Base-by-base conservation (phyloP, 192 early-diverging fungal species). In the Coemansia sp. region DNA sequence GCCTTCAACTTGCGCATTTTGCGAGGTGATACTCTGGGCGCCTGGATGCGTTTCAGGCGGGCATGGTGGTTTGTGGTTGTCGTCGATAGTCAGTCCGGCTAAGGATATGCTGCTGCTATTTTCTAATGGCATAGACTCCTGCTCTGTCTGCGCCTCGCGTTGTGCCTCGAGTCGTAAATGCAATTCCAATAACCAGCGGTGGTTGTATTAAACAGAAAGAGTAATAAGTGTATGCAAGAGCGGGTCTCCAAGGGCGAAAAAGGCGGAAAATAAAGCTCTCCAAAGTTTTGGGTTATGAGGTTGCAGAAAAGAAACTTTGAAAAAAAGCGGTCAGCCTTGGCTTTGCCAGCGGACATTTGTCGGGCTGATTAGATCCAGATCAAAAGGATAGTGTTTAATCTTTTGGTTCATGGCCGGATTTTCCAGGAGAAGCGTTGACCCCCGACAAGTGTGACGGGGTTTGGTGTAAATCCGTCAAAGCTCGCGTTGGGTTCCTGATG, bases 91-190 rank as follows among this genome's bases (percentile, higher is more conserved):
- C 15, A 56, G 51, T 57, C 58, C 51, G 29, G 61, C 49, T 39
- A 63, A 39, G 8, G 61, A 52, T 56, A 52, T 43, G 39, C 39
- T 58, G 27, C 19, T 60, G 51, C 22, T 70, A 15, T 63, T 45
- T 48, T 63, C 62, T 35, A 64, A 14, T 38, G 60, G 58, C 66
- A 68, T 68, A 68, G 38, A 67, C 60, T 24, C 19, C n/a, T 62
- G 29, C 48, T 62, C 24, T 9, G 22, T 62, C 45, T 27, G 48
- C 29, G 38, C 17, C 55, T 6, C 55, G 48, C 48, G 48, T 49
- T 45, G 41, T 45, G 41, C 41, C 14, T 45, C 41, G 14, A n/a
- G 41, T 45, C 41, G 41, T 45, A n/a, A 45, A 45, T 45, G 41
- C 41, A 45, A 45, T 45, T 45, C 41, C 4, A 45, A n/a, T 45